phyloP scores from a whole-genome alignment of 2,329 filamentous ascomycete species.

The Claviceps sp. region DNA sequence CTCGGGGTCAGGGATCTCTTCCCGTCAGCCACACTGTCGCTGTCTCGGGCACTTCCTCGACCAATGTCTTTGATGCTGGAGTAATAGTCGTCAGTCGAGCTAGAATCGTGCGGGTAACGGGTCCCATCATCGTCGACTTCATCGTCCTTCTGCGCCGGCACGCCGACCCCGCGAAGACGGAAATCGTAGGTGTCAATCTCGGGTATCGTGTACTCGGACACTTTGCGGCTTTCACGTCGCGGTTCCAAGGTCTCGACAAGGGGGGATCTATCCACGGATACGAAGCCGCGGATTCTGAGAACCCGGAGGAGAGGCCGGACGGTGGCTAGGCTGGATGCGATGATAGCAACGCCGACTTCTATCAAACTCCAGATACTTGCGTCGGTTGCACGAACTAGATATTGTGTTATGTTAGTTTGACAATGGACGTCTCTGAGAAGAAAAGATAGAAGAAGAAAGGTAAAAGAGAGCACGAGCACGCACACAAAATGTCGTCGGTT shows the following conservation, averaged over 20 bases:
- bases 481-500: constrained; percentile 34
- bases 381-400: constrained; percentile 33
- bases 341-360: constrained; percentile 41
- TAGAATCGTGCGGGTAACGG: constrained; percentile 4
- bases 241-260: constrained; percentile 16
- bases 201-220: constrained; percentile 10
- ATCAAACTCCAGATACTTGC: constrained; percentile 44
- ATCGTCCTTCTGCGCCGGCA: constrained; percentile 6
- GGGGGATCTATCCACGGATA: constrained; percentile 24
- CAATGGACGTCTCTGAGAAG: no score
- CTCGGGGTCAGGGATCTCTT: constrained; percentile 12
- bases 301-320: constrained; percentile 39
- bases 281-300: constrained; percentile 33
- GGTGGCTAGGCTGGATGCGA: constrained; percentile 39
- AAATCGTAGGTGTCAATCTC: constrained; percentile 21
- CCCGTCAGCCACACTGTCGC: constrained; percentile 24
- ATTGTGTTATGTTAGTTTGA: constrained; percentile 11
- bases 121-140: background rate
- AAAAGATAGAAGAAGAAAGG: background rate
- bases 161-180: constrained; percentile 15
- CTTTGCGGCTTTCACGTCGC: constrained; percentile 14
- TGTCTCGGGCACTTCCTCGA: constrained; percentile 12
- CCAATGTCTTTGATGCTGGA: background rate
- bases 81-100: constrained; percentile 11
- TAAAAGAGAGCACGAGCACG: constrained; percentile 7